These are phyloP conservation scores for Peronosclerospora sorghi DNA, from an alignment of 352 stramenopile species.

Conservation along the genomic window DNA sequence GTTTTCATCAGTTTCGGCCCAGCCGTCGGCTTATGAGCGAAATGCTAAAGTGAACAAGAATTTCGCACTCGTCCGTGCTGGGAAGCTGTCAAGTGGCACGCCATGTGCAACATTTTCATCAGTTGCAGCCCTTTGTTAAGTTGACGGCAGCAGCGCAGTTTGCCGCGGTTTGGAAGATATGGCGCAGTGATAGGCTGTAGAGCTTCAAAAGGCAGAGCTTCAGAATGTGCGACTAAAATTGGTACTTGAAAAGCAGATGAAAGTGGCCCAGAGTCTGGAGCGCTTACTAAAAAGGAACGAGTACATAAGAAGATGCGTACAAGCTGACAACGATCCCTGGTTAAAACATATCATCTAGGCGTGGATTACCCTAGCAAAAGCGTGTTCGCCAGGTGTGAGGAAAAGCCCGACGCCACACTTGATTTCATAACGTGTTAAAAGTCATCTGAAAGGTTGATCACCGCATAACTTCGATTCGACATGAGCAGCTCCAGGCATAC, in stretches of 20 bases:
- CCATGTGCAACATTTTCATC: constrained; percentile 19
- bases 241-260: constrained; percentile 40
- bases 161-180: constrained; percentile 34
- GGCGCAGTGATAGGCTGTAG: constrained; percentile 23
- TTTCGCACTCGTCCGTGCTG: constrained; percentile 3
- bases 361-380: too few relatives aligned
- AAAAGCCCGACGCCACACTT: too few relatives aligned
- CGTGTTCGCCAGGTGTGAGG: too few relatives aligned
- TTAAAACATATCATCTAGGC: constrained; percentile 2
- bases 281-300: constrained; percentile 24
- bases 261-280: constrained; percentile 32
- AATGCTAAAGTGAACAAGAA: constrained; percentile 6
- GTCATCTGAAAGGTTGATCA: too few relatives aligned
- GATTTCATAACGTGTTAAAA: too few relatives aligned
- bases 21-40: constrained; percentile 4
- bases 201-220: constrained; percentile 28
- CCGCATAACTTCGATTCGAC: too few relatives aligned
- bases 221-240: constrained; percentile 37
- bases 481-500: too few relatives aligned
- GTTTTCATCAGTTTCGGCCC: constrained; percentile 21
- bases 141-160: constrained; percentile 11
- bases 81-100: constrained; percentile 5
- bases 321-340: constrained; percentile 16
- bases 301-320: constrained; percentile 24
- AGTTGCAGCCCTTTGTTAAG: constrained; percentile 13